phyloP scores from a whole-genome alignment of 2,329 filamentous ascomycete species.

The Didymella exigua region DNA sequence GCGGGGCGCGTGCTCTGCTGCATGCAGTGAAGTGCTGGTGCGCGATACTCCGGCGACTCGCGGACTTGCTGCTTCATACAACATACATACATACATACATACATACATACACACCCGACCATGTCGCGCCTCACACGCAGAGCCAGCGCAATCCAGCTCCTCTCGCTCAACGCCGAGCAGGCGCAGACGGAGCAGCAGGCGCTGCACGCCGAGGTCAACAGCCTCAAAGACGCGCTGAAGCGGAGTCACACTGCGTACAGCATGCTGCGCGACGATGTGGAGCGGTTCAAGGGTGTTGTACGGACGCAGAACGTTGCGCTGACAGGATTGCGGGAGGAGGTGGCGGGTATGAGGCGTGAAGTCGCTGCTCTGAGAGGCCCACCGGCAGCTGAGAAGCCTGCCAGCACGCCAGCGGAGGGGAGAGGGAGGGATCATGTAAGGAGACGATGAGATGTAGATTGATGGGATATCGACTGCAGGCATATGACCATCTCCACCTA shows the following conservation, averaged over 20 bases:
- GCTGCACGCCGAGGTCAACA: not conserved
- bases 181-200: not conserved
- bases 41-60: not conserved
- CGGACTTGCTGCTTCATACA: not conserved
- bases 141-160: not conserved
- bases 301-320: not conserved
- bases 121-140: constrained; percentile 4
- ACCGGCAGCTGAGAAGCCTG: not conserved
- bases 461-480: not conserved
- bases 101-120: too few species aligned
- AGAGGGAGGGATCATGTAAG: not conserved
- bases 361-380: not conserved
- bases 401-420: not conserved
- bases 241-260: not conserved
- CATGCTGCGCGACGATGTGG: constrained; percentile 3
- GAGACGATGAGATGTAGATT: not conserved
- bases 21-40: not conserved
- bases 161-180: not conserved
- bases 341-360: not conserved
- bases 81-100: too few species aligned
- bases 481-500: not conserved
- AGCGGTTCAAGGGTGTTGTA: constrained; percentile 1
- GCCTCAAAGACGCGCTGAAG: not conserved
- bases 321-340: not conserved
- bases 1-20: too few species aligned